Evolutionary conservation across 2,329 filamentous ascomycete genomes (phyloP).

Genomic region (Aaosphaeria arxii): DNA sequence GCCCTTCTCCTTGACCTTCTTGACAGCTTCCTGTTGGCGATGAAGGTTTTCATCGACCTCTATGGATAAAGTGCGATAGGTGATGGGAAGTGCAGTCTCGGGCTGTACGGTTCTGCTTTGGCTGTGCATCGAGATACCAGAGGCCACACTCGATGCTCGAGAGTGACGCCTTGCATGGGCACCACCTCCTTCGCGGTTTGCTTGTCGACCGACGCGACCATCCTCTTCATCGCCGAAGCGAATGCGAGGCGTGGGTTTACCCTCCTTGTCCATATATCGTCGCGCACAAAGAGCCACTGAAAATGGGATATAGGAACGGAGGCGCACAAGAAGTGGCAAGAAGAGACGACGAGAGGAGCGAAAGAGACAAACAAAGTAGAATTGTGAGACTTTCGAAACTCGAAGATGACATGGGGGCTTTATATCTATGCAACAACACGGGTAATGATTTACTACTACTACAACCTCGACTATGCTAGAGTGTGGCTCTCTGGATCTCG

Average conservation of each 20-base stretch:
- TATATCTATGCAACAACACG: constrained; percentile 1
- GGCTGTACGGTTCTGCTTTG: constrained; percentile 39
- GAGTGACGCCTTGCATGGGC: constrained; percentile 23
- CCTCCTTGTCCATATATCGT: constrained; percentile 24
- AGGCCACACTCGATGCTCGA: constrained; percentile 31
- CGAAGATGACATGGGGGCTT: not conserved
- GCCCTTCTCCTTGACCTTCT: constrained; percentile 32
- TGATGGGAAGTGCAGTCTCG: constrained; percentile 41
- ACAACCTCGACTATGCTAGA: too few relatives aligned
- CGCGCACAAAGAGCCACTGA: not conserved
- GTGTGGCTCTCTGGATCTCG: too few relatives aligned
- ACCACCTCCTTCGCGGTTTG: constrained; percentile 8
- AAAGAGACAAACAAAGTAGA: not conserved
- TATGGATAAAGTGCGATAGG: constrained; percentile 45
- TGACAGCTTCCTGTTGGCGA: constrained; percentile 23
- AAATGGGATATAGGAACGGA: not conserved
- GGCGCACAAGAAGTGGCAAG: not conserved
- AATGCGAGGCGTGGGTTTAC: constrained; percentile 19
- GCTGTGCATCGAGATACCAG: constrained; percentile 33
- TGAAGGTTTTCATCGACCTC: constrained; percentile 37
- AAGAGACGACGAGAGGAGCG: not conserved
- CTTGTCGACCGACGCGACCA: constrained; percentile 15
- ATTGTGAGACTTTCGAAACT: not conserved
- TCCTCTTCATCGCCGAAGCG: constrained; percentile 36
- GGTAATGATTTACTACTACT: not conserved